Evolutionary conservation across 2,329 filamentous ascomycete genomes (phyloP).

Genomic region (Emmonsia crescens): DNA sequence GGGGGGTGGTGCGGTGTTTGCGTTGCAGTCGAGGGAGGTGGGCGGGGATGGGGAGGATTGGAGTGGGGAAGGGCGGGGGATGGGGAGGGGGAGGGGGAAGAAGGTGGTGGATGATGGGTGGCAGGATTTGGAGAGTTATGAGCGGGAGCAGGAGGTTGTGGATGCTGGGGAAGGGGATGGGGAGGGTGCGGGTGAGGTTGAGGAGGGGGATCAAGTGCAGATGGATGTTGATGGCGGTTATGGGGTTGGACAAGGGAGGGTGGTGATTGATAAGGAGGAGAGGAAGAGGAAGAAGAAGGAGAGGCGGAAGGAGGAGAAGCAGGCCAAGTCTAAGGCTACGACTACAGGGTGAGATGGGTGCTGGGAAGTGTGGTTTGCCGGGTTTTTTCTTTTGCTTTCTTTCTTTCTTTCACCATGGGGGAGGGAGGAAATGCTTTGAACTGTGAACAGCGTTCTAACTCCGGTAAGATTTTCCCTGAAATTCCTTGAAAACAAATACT

Average conservation of each 20-base stretch:
- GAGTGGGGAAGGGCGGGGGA: slow-evolving; percentile 23
- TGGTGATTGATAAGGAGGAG: slow-evolving; percentile 40
- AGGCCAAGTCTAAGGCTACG: slow-evolving; percentile 24
- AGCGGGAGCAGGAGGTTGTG: slow-evolving; percentile 31
- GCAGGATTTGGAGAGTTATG: slow-evolving; percentile 23
- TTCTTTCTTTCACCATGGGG: not conserved
- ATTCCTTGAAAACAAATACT: not conserved
- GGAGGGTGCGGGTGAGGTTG: slow-evolving; percentile 14
- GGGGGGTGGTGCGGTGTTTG: slow-evolving; percentile 1
- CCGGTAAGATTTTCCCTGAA: slow-evolving; percentile 1
- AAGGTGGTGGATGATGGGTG: slow-evolving; percentile 12
- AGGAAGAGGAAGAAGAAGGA: slow-evolving; percentile 47
- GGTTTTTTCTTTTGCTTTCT: not conserved
- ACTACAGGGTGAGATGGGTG: not conserved
- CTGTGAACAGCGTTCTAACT: not conserved
- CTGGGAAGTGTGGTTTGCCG: not conserved
- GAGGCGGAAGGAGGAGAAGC: slow-evolving; percentile 36
- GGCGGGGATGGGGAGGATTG: slow-evolving; percentile 19
- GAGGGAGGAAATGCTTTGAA: not conserved
- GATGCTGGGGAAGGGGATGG: slow-evolving; percentile 18
- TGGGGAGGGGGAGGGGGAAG: not conserved
- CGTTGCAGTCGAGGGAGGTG: slow-evolving; percentile 4
- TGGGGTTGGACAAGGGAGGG: slow-evolving; percentile 31
- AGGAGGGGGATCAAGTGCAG: slow-evolving; percentile 18
- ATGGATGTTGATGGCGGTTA: slow-evolving; percentile 31